Evolutionary conservation across 768 basidiomycete species (phyloP).

Genomic region (Pisolithus albus): DNA sequence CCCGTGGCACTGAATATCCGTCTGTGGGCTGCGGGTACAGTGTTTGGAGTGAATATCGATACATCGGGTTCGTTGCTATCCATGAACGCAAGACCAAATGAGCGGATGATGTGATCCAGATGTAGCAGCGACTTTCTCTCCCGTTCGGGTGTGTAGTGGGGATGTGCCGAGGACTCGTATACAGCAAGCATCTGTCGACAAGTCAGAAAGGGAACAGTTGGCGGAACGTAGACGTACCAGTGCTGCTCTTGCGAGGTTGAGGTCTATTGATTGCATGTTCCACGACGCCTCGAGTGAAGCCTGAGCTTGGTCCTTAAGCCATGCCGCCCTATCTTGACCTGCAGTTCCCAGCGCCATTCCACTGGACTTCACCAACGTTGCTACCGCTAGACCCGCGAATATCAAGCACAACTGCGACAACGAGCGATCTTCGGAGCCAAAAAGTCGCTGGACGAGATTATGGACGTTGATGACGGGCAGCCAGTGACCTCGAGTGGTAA

Average conservation of each 20-base stretch:
- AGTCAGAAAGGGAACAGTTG: slow-evolving; percentile 9
- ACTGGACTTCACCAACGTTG: slow-evolving; percentile 67
- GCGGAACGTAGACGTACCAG: slow-evolving; percentile 36
- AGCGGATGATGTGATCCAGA: slow-evolving; percentile 61
- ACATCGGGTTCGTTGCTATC: slow-evolving; percentile 53
- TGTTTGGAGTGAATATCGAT: slow-evolving; percentile 41
- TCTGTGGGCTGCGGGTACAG: slow-evolving; percentile 43
- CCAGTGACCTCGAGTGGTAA: slow-evolving; percentile 56
- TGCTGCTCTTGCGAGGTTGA: slow-evolving; percentile 66
- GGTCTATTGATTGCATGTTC: slow-evolving; percentile 47
- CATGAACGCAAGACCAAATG: slow-evolving; percentile 45
- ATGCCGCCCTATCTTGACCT: slow-evolving; percentile 54
- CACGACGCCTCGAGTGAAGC: slow-evolving; percentile 46
- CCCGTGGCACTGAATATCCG: slow-evolving; percentile 22
- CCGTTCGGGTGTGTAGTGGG: slow-evolving; percentile 51
- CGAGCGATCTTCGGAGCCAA: slow-evolving; percentile 43
- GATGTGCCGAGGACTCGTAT: slow-evolving; percentile 72
- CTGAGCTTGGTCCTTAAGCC: slow-evolving; percentile 52
- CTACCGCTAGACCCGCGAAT: slow-evolving; percentile 60
- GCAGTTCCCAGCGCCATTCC: slow-evolving; percentile 47
- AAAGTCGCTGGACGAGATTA: slow-evolving; percentile 47
- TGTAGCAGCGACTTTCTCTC: slow-evolving; percentile 46
- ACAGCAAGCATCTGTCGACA: slow-evolving; percentile 59
- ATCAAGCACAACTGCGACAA: slow-evolving; percentile 68
- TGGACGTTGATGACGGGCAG: slow-evolving; percentile 62